Conservation (phyloP, 139 green algal genomes). For the Asterochloris erici region DNA sequence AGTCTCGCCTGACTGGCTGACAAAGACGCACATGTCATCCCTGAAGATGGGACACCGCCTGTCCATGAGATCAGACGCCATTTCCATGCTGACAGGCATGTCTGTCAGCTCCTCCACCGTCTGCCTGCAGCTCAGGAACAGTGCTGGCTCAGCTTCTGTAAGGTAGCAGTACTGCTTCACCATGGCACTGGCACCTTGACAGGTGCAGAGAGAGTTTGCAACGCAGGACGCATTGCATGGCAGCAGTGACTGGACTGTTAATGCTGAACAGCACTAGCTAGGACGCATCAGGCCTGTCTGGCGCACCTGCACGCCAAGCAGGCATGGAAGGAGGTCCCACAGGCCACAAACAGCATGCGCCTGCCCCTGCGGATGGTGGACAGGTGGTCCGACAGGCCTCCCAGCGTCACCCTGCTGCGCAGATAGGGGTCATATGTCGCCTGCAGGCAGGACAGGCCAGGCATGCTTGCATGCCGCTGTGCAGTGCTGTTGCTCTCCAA, state of each 20-base stretch:
- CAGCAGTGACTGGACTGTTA: no score
- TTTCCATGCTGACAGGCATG: constrained; percentile 72
- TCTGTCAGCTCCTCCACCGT: constrained; percentile 48
- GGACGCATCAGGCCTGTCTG: constrained; percentile 55
- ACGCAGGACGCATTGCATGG: no score
- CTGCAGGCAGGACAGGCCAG: background rate
- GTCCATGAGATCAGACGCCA: constrained; percentile 93
- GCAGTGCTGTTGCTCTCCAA: no score
- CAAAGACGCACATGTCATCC: constrained; percentile 93
- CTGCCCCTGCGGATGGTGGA: constrained; percentile 66
- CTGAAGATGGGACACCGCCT: constrained; percentile 80
- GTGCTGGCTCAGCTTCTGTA: no score
- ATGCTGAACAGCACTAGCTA: constrained; percentile 22
- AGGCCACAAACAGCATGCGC: constrained; percentile 92
- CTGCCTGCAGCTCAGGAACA: background rate
- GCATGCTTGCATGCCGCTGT: no score
- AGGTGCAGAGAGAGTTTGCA: no score
- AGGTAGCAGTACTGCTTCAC: no score
- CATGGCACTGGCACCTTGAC: no score
- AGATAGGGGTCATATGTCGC: constrained; percentile 40
- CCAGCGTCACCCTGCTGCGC: constrained; percentile 67
- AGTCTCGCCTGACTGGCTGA: constrained; percentile 93
- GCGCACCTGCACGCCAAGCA: constrained; percentile 65
- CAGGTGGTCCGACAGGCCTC: constrained; percentile 69
- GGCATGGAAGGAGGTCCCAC: constrained; percentile 90